Evolutionary conservation across 495 filamentous ascomycete genomes (phyloP).

Genomic region (Aspergillus baeticus): DNA sequence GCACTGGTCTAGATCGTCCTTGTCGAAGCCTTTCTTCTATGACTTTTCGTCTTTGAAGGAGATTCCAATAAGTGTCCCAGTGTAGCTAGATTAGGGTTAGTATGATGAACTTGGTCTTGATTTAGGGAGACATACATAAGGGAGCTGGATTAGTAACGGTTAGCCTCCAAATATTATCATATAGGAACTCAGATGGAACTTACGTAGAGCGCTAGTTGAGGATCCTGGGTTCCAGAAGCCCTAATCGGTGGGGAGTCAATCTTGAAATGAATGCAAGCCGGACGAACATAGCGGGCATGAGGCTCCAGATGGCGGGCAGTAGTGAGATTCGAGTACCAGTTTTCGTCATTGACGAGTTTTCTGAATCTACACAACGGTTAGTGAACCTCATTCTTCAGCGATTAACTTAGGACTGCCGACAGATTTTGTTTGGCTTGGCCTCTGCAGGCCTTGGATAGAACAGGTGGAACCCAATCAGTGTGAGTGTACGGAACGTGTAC

Average conservation of each 20-base stretch:
- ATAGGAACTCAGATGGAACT: constrained; percentile 8
- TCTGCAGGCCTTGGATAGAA: constrained; percentile 22
- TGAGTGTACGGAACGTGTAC: constrained; percentile 67
- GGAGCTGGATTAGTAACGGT: constrained; percentile 13
- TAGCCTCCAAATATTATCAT: background rate
- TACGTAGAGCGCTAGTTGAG: constrained; percentile 43
- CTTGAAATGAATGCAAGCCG: constrained; percentile 36
- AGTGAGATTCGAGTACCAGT: constrained; percentile 46
- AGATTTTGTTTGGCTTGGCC: constrained; percentile 30
- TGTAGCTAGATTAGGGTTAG: constrained; percentile 50
- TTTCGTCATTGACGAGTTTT: constrained; percentile 46
- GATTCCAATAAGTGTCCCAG: constrained; percentile 63
- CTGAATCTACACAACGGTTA: constrained; percentile 36
- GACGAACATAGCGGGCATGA: constrained; percentile 44
- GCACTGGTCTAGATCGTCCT: constrained; percentile 57
- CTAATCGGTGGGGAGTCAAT: constrained; percentile 28
- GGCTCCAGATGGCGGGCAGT: constrained; percentile 47
- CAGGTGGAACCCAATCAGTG: constrained; percentile 59
- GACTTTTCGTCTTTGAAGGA: constrained; percentile 58
- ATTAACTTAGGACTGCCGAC: constrained; percentile 10
- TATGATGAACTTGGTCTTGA: background rate
- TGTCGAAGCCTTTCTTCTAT: constrained; percentile 54
- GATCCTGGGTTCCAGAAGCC: constrained; percentile 26
- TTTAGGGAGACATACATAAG: constrained; percentile 32
- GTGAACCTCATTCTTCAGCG: background rate